A percentile compares a stretch with the other conserved stretches of the same genome.
phyloP scores from a whole-genome alignment of 2,329 filamentous ascomycete species.

The Diatrype stigma region DNA sequence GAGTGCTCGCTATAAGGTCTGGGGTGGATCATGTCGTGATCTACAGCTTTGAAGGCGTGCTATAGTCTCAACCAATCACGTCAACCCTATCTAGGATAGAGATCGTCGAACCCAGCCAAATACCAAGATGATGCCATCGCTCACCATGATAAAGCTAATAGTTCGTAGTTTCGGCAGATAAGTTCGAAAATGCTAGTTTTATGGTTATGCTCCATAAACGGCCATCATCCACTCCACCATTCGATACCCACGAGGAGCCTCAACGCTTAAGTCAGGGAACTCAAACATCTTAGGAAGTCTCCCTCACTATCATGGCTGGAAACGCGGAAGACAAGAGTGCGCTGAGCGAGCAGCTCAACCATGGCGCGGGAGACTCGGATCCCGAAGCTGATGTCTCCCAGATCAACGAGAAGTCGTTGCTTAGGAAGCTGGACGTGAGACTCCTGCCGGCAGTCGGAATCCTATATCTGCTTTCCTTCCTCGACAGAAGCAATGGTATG shows the following conservation, averaged over 20 bases:
- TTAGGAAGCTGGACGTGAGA: slow-evolving; percentile 52
- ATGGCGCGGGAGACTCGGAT: slow-evolving; percentile 14
- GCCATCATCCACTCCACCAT: too few relatives aligned
- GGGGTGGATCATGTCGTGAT: neutral
- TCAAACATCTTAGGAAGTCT: neutral
- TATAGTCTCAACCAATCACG: neutral
- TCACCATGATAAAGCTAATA: neutral
- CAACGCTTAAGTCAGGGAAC: neutral
- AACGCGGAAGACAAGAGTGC: slow-evolving; percentile 11
- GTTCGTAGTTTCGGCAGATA: neutral
- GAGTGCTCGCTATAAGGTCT: too few relatives aligned
- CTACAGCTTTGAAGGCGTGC: neutral
- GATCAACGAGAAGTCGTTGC: slow-evolving; percentile 52
- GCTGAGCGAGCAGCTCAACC: neutral
- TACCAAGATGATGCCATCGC: neutral
- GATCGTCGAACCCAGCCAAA: neutral
- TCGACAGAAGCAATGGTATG: slow-evolving; percentile 54
- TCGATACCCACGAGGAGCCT: too few relatives aligned
- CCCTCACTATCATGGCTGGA: neutral
- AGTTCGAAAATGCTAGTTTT: too few relatives aligned
- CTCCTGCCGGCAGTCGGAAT: slow-evolving; percentile 51
- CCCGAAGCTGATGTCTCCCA: slow-evolving; percentile 14
- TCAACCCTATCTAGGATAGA: neutral
- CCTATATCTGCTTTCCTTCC: slow-evolving; percentile 52
- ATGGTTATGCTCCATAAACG: too few relatives aligned